Evolutionary conservation across 805 yeast genomes (phyloP).

Genomic region (Kurtzmaniella fragi): DNA sequence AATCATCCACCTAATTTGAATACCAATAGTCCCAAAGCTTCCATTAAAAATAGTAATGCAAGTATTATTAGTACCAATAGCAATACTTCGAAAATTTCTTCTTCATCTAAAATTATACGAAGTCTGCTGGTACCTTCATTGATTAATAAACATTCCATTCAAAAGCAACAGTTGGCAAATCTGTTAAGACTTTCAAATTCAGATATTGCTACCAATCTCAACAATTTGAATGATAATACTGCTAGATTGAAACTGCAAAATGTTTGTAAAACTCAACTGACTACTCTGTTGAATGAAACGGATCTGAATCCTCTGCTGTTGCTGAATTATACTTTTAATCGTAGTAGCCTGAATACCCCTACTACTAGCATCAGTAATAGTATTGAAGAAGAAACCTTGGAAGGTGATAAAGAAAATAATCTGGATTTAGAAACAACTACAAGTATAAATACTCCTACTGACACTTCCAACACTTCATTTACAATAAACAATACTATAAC

Average conservation of each 20-base stretch:
- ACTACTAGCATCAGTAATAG: conserved; percentile 22
- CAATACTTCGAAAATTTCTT: no score
- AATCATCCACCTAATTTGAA: no score
- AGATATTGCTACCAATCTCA: conserved; percentile 24
- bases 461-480: no score
- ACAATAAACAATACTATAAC: no score
- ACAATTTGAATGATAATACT: neutral
- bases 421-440: no score
- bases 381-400: conserved; percentile 1
- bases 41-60: no score
- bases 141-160: neutral
- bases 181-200: conserved; percentile 16
- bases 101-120: neutral
- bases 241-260: conserved; percentile 3
- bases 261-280: conserved; percentile 2
- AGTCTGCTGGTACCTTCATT: neutral
- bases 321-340: conserved; percentile 16
- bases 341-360: conserved; percentile 25
- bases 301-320: conserved; percentile 15
- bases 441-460: no score
- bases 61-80: no score
- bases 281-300: neutral
- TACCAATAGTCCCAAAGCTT: no score
- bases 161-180: conserved; percentile 16
- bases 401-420: no score